Base-by-base conservation (phyloP, 257 asterid species). In the Parsonsia alboflavescens region DNA sequence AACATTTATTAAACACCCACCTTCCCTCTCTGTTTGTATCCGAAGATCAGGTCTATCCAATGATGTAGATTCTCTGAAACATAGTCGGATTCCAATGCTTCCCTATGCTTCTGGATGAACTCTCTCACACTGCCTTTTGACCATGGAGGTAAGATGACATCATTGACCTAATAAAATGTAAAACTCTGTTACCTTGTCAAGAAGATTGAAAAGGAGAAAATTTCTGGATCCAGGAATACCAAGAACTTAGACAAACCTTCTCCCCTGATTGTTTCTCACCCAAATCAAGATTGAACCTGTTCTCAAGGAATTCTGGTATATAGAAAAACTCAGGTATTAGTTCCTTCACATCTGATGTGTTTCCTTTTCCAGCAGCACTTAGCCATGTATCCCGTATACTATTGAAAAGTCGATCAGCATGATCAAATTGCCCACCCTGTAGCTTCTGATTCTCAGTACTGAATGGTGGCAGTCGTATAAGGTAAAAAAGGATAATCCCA, bases 241-340 rank as follows among this genome's bases (percentile, higher is more conserved):
- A 48, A 74, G 64, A 75, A 76, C 7, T 46, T 48, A 73, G 73
- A 76, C 93, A 21, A 72, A 95, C 99, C 99, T 90, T 95, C 79
- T 95, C 99, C 77, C 99, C 99, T 12, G 99, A 95, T 81, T 95
- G 99, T 85, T 95, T 95, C 90, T 95, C 99, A 12, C 99, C 99
- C 91, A 95, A 86, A 85, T 95, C 97, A 67, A 95, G 99, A 82
- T 89, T 64, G 76, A 90, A 95, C 84, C 82, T 86, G 74, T 95
- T 95, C 82, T 90, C 93, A 73, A 95, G 88, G 81, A 95, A 92
- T 81, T 95, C 99, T 7, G 99, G 96, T 93, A 95, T 79, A 71
- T 95, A 95, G 82, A 90, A 95, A 85, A 95, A 95, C 85, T 95
- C 99, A 3, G 99, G 99, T 81, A 95, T 90, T 68, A 95, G 86